phyloP scores from a whole-genome alignment of 257 asterid genomes.

The Buddleja alternifolia region DNA sequence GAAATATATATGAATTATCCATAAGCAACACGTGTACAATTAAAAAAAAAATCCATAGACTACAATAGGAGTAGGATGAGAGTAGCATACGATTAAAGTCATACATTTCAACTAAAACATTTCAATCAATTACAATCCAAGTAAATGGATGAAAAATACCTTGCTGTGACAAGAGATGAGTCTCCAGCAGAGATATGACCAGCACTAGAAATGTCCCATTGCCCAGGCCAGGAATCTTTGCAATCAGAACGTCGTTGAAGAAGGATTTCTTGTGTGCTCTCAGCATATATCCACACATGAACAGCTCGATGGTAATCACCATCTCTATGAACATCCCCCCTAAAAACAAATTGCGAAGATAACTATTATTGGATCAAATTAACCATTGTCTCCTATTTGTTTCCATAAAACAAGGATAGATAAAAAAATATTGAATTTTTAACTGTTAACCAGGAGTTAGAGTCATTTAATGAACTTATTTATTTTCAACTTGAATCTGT shows the following conservation, averaged over 20 bases:
- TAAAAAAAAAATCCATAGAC: constrained; percentile 2
- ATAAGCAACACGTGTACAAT: background rate
- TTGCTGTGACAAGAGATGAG: constrained; percentile 86
- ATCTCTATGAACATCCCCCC: constrained; percentile 79
- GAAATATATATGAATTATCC: background rate
- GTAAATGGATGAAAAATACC: constrained; percentile 42
- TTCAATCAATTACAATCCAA: constrained; percentile 11
- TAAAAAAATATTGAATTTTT: background rate
- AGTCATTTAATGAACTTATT: too few relatives aligned
- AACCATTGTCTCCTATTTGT: background rate
- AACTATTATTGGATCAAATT: constrained; percentile 1
- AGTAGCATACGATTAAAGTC: background rate
- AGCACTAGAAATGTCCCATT: constrained; percentile 97
- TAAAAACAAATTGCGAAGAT: constrained; percentile 33
- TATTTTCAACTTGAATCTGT: too few relatives aligned
- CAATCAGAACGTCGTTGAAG: constrained; percentile 79
- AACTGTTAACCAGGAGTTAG: too few relatives aligned
- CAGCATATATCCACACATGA: constrained; percentile 92
- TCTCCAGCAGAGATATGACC: constrained; percentile 98
- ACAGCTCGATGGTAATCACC: constrained; percentile 96
- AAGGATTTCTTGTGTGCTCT: constrained; percentile 81
- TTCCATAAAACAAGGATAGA: background rate
- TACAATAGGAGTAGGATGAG: background rate
- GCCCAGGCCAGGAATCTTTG: constrained; percentile 97
- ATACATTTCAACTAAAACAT: background rate